Evolutionary conservation across 176 grass and related monocot genomes (phyloP), one percentile per base, ranked within the genome.

Genomic region (Eremochloa ophiuroides): DNA sequence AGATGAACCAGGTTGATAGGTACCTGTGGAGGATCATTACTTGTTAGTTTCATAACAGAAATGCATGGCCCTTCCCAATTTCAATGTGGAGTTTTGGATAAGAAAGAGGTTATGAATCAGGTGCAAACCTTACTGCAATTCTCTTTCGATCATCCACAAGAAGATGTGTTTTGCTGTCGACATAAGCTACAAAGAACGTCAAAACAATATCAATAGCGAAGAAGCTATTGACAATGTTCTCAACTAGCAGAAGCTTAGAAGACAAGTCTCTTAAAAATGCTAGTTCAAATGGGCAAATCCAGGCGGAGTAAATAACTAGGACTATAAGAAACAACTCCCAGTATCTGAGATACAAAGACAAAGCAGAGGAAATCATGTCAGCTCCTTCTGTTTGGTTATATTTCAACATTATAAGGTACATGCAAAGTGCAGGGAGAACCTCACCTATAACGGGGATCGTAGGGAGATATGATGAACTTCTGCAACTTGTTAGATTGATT

Each of bases 121-220:
- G 3, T 61, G 47, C 73, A 23, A 37, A 98, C 95, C 95, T 94
- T 83, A 81, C 27, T 80, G 88, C 95, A 84, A 94, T 93, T 89
- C 62, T 94, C 71, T 91, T 94, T 25, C 81, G 90, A 33, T 93
- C 77, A 34, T 98, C 88, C 77, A 98, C 84, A 71, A 98, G 77
- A 79, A 94, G 88, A 80, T 94, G 85, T 35, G 92, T 91, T 87
- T 91, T 89, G 11, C 74, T 89, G 80, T 98, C 84, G 1, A 93
- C 84, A 87, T 79, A 94, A 81, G 95, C 95, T 47, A 98, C 82
- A 66, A 98, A 98, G 86, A 98, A 98, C 59, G 95, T 98, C 75
- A 98, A 75, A 66, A 94, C 77, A 82, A 98, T 94, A 84, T 98
- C 95, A 74, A 98, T 69, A 9, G 88, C 90, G 58, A 98, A 98